Evolutionary conservation across 441 rosid species (phyloP), one percentile per base, ranked within the genome.

Genomic region (Dalechampia spathulata): DNA sequence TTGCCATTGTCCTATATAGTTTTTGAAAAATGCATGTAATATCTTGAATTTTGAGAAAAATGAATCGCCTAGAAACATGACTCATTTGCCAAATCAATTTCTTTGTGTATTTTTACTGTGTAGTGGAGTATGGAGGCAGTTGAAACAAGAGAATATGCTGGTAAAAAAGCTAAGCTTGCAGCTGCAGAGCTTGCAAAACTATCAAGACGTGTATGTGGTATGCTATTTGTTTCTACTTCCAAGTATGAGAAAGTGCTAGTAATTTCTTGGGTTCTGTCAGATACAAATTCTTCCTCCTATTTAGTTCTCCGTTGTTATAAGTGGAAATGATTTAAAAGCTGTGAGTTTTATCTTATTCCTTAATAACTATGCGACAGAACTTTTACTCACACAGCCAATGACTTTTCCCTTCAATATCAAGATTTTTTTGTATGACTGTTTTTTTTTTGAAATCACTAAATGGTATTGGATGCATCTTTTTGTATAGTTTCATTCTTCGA

Each of bases 171-270:
- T 27, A 80, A 86, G 75, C 98, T 91, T 60, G 98, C 89, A 25
- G 85, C 96, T 11, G 98, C 95, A 13, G 96, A 88, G 75, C 81
- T 91, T 54, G 86, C 91, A 3, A 86, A 91, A 64, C 66, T 91
- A 27, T 88, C 95, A 30, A 75, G 80, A 43, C 89, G 86, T 6
- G 85, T 84, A 41, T 77, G 78, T 20, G 90, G 96, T 91, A 68
- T 77, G 91, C 72, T 44, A 28, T 59, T 22, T 58, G 53, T 21
- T 41, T 44, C 13, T 40, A 46, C 25, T 47, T 45, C 43, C 40
- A 6, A 46, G 16, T 14, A 13, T 2, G 4, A 22, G n/a, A n/a
- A n/a, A n/a, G n/a, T 50, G 38, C 8, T 3, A 26, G 7, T 41
- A 7, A 20, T 14, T 19, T 40, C 12, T 23, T 11, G 50, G 22